Conservation (phyloP, 2,329 filamentous ascomycete species). For the Trichoderma lentiforme region DNA sequence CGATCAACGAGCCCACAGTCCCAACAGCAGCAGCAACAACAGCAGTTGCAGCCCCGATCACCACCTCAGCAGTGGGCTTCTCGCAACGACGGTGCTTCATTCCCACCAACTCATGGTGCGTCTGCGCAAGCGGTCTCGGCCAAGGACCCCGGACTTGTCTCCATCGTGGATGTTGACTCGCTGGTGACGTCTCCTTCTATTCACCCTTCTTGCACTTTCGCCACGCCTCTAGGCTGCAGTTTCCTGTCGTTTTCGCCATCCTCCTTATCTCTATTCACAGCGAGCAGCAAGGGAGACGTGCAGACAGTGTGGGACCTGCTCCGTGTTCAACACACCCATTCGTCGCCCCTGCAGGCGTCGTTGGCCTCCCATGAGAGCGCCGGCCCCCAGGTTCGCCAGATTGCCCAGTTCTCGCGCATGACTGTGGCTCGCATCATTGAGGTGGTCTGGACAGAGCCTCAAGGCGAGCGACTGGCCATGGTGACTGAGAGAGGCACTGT, state of each 20-base stretch:
- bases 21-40: slow-evolving; percentile 32
- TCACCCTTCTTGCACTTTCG: slow-evolving; percentile 68
- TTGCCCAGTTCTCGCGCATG: slow-evolving; percentile 86
- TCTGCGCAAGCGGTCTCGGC: slow-evolving; percentile 49
- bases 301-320: slow-evolving; percentile 80
- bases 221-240: slow-evolving; percentile 70
- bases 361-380: slow-evolving; percentile 42
- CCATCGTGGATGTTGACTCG: slow-evolving; percentile 67
- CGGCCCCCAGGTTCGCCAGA: slow-evolving; percentile 68
- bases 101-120: slow-evolving; percentile 72
- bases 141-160: slow-evolving; percentile 70
- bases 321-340: slow-evolving; percentile 60
- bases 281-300: slow-evolving; percentile 79
- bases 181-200: slow-evolving; percentile 51
- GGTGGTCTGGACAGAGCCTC: slow-evolving; percentile 79
- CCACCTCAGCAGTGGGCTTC: slow-evolving; percentile 49
- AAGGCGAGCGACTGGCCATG: slow-evolving; percentile 79
- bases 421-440: slow-evolving; percentile 89
- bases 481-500: slow-evolving; percentile 94
- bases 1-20: slow-evolving; percentile 42
- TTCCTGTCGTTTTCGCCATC: slow-evolving; percentile 75
- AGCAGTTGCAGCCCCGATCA: slow-evolving; percentile 38
- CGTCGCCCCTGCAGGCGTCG: slow-evolving; percentile 54
- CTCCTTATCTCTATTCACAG: slow-evolving; percentile 71
- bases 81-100: slow-evolving; percentile 51